Evolutionary conservation across 78 protist genomes (phyloP), one percentile per base, ranked within the genome.

Genomic region (Salpingoeca rosetta): DNA sequence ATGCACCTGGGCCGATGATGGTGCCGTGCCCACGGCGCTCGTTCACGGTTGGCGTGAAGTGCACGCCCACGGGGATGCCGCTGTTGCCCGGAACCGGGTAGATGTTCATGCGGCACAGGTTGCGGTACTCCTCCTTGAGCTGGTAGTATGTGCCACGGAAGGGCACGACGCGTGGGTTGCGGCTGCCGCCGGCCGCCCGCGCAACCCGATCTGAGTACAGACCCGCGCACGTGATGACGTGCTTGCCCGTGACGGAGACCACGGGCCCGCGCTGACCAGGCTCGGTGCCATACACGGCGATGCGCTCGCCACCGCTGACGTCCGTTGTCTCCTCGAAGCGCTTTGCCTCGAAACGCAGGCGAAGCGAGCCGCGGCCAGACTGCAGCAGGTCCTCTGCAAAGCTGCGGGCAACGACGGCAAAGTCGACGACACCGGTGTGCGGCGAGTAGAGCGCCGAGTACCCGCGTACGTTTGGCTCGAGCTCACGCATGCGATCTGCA

Each of bases 1-100:
- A 91, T 1, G 93, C 93, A 84, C 84, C 85, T 17, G 93, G 93
- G n/a, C 93, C 93, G 22, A 91, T 37, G 88, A 87, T 82, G 57
- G 88, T 38, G 31, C 86, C 87, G 28, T 91, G 91, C 65, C 85
- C 86, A 22, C 80, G 74, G 35, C 45, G 86, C 36, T 87, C 65
- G 65, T 51, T 51, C 65, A 51, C 65, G 65, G 65, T 51, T 7
- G 65, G 65, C 65, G 93, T 91, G 28, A 85, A 88, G 79, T 91
- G 93, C 43, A 88, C 89, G 65, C 65, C 65, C 7, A 51, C 65
- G 17, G 65, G 65, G 17, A 51, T 51, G 65, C 65, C 65, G 65
- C 65, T 17, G 17, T 17, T 17, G 65, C 65, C 17, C 31, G 65
- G 72, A 41, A 75, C 81, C 7, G 86, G 86, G 73, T 87, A 87